phyloP scores from a whole-genome alignment of 1,284 basidiomycete species.

The Marasmius sp. region DNA sequence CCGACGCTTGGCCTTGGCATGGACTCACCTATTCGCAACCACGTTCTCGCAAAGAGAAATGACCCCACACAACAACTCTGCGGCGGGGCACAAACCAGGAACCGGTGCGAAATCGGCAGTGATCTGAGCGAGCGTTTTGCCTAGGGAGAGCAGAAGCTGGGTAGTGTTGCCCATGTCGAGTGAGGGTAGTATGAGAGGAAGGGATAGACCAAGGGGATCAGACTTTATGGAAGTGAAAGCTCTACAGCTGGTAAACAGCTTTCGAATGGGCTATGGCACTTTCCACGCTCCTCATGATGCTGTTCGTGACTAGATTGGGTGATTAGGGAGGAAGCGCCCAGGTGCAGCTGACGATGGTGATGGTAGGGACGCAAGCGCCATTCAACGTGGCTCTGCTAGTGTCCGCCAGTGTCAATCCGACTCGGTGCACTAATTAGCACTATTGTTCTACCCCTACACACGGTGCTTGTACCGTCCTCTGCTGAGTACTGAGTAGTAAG shows the following conservation, averaged over 20 bases:
- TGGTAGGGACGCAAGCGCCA: too few relatives aligned
- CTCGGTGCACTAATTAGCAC: too few relatives aligned
- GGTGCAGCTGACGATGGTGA: not conserved
- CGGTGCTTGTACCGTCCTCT: too few relatives aligned
- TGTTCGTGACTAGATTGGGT: not conserved
- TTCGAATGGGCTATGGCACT: not conserved
- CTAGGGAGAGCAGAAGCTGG: constrained; percentile 15
- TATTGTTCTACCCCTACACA: too few relatives aligned
- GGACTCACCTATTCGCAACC: constrained; percentile 41
- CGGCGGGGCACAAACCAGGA: constrained; percentile 44
- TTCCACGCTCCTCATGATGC: not conserved
- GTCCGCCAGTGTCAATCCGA: too few relatives aligned
- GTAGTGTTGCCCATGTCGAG: not conserved
- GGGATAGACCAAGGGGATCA: too few relatives aligned
- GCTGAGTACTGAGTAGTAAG: too few relatives aligned
- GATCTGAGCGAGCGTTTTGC: constrained; percentile 39
- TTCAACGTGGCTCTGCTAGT: too few relatives aligned
- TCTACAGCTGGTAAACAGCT: not conserved
- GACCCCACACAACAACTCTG: constrained; percentile 38
- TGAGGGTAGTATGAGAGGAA: not conserved
- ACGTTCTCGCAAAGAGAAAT: constrained; percentile 44
- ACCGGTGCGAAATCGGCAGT: constrained; percentile 47
- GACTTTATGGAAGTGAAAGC: not conserved
- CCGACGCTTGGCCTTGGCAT: not conserved
- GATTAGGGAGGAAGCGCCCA: not conserved